These are phyloP conservation scores for Lactarius tabidus DNA, from an alignment of 768 basidiomycete species.

Conservation along the genomic window DNA sequence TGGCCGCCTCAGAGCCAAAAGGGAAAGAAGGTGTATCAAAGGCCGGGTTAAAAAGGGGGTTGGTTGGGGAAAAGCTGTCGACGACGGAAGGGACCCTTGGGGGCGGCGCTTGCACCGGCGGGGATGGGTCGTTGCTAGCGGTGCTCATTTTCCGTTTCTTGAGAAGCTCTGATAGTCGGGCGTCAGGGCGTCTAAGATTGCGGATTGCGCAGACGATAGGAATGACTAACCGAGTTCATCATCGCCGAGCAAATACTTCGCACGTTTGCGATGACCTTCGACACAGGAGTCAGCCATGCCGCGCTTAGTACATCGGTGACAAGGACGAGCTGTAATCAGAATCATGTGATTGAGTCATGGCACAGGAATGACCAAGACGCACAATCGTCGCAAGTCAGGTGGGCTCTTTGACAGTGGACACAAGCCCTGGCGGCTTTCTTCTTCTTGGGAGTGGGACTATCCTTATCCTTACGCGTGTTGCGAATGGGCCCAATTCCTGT, in stretches of 20 bases:
- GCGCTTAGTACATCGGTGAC: slow-evolving; percentile 92
- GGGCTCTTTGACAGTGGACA: slow-evolving; percentile 94
- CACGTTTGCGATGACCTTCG: slow-evolving; percentile 96
- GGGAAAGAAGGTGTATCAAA: slow-evolving; percentile 53
- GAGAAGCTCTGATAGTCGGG: slow-evolving; percentile 13
- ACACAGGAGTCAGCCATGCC: slow-evolving; percentile 85
- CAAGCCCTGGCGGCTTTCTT: slow-evolving; percentile 95
- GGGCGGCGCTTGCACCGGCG: slow-evolving; percentile 16
- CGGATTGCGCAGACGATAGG: slow-evolving; percentile 21
- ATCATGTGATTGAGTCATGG: slow-evolving; percentile 18
- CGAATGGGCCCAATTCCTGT: slow-evolving; percentile 44
- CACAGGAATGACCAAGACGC: slow-evolving; percentile 34
- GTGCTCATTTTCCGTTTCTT: slow-evolving; percentile 18
- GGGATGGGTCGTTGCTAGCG: not conserved
- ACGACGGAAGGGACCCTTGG: slow-evolving; percentile 10
- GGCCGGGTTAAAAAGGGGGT: slow-evolving; percentile 56
- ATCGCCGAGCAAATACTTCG: slow-evolving; percentile 93
- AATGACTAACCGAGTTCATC: slow-evolving; percentile 74
- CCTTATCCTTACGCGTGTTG: slow-evolving; percentile 49
- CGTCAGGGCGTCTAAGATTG: not conserved
- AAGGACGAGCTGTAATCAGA: slow-evolving; percentile 87
- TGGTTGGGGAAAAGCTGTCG: slow-evolving; percentile 42
- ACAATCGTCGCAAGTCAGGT: slow-evolving; percentile 99
- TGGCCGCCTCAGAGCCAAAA: slow-evolving; percentile 88
- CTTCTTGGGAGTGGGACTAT: slow-evolving; percentile 69